Base-by-base conservation (phyloP, 2,329 filamentous ascomycete genomes). In the Aspergillus aculeatinus region DNA sequence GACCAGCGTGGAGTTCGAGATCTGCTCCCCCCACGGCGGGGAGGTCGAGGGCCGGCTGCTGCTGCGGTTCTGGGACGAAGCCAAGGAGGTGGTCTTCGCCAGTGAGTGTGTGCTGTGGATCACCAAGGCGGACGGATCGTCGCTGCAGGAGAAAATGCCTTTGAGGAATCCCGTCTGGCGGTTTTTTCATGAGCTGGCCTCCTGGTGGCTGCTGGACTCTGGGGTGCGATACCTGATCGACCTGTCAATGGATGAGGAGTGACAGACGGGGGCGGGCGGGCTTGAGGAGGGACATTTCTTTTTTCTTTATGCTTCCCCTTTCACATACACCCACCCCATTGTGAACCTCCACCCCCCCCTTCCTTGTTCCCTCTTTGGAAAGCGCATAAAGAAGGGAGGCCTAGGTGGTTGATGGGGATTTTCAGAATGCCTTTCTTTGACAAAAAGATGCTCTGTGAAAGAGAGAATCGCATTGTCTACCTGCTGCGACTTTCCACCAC, bases 141-240 rank as follows among this genome's bases (percentile, higher is more conserved):
- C 25, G 27, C n/a, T 39, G n/a, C 60, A 19, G 10, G 55, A 57
- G 25, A 57, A 27, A 19, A 65, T 76, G 66, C 73, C 72, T 11
- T 60, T 76, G 51, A 73, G 76, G 57, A 68, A 62, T 16, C 59
- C 60, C 12, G n/a, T 68, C 27, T 12, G 69, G n/a, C 64, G 63
- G 10, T 75, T 67, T 56, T 58, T 76, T 58, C 72, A 76, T 61
- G 73, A 76, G 55, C 64, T 69, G 33, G 68, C 71, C 21, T 55
- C 72, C 29, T 76, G 74, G 74, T 76, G 73, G 72, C 64, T 76
- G 58, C 54, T 76, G 55, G 73, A 73, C 57, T 74, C 72, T 10
- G 74, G 73, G 4, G 65, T 71, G 21, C 53, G 52, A 23, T 76
- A 73, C 67, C 39, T 76, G 63, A 65, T 59, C 55, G 66, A 67